Base-by-base conservation (phyloP, 2,329 filamentous ascomycete species). In the Podosphaera xanthii region DNA sequence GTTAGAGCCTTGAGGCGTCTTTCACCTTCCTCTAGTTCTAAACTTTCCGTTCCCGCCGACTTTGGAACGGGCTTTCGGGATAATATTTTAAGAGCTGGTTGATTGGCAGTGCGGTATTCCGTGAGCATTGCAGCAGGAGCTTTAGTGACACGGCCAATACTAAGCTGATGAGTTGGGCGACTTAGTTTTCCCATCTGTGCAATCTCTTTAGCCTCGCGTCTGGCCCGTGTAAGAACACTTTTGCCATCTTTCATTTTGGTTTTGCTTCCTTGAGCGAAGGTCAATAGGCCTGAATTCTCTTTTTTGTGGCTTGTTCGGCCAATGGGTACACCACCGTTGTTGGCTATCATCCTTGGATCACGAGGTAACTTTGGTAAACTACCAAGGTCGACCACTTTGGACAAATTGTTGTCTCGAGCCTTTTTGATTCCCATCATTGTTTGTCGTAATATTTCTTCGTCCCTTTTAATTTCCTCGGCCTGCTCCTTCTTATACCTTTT, bases 401-500 rank as follows among this genome's bases (percentile, higher is more conserved):
- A 77, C 12, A 73, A 74, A 60, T 82, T 79, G 59, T 76, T 74
- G 42, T 77, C 75, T 63, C 80, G 79, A 61, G 80, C 73, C 60
- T 79, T 72, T 65, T 77, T 75, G 62, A 84, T 74, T 12, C 75
- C 78, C 53, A 84, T 72, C 49, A 78, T 76, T 54, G 74, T 74
- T 65, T 74, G 77, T 59, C 63, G 59, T 4, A 88, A 73, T 58
- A 74, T 74, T 61, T 75, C 76, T 60, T 80, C 76, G 63, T 83
- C 82, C 31, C 74, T 73, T 3, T 75, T 74, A 6, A 84, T 75
- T 58, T 79, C 75, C 58, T 75, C 72, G 40, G 79, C 73, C 44
- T 81, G 77, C 62, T 83, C 74, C 49, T 73, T 74, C 63, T 79
- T 76, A 67, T 90, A 83, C 62, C 81, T 80, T 63, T 77, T 74